These are phyloP conservation scores for Coemansia biformis DNA, from an alignment of 192 early-diverging fungal genomes.

Conservation along the genomic window DNA sequence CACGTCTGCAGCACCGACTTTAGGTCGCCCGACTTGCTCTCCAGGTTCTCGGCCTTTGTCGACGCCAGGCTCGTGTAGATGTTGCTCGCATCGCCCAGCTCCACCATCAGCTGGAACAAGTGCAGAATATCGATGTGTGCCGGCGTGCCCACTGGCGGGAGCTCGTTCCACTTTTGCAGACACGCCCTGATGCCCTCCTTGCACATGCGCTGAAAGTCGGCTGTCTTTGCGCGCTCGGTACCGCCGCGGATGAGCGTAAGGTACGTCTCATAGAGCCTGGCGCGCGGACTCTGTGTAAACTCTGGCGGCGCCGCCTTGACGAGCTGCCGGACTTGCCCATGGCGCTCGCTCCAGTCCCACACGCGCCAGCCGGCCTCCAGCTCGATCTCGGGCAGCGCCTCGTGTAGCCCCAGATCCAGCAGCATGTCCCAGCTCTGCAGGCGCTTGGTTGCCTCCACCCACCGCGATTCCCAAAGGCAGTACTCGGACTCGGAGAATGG, in stretches of 20 bases:
- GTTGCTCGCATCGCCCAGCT: constrained; percentile 85
- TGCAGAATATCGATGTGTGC: constrained; percentile 86
- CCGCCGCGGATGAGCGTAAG: constrained; percentile 66
- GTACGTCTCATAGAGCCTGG: constrained; percentile 86
- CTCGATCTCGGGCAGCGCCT: constrained; percentile 78
- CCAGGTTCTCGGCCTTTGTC: constrained; percentile 80
- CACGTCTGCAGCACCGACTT: constrained; percentile 89
- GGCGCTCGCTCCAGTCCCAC: constrained; percentile 88
- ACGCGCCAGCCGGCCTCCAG: constrained; percentile 91
- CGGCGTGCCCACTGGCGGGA: constrained; percentile 79
- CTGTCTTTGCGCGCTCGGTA: constrained; percentile 51
- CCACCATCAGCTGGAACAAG: constrained; percentile 93
- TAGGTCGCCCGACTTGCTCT: constrained; percentile 78
- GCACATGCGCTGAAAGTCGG: constrained; percentile 72
- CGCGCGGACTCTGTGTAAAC: constrained; percentile 58
- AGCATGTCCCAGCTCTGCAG: constrained; percentile 98
- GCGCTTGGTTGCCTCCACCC: constrained; percentile 83
- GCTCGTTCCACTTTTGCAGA: constrained; percentile 82
- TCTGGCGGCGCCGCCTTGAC: constrained; percentile 65
- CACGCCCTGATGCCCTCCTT: constrained; percentile 83
- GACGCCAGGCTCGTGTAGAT: constrained; percentile 76
- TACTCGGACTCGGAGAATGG: constrained; percentile 96
- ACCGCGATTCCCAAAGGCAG: constrained; percentile 95
- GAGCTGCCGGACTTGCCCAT: constrained; percentile 52
- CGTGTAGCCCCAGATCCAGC: constrained; percentile 84